A percentile compares a stretch with the other conserved stretches of the same genome.
Evolutionary conservation across 495 filamentous ascomycete genomes (phyloP).

Genomic region (Penicillium roqueforti): DNA sequence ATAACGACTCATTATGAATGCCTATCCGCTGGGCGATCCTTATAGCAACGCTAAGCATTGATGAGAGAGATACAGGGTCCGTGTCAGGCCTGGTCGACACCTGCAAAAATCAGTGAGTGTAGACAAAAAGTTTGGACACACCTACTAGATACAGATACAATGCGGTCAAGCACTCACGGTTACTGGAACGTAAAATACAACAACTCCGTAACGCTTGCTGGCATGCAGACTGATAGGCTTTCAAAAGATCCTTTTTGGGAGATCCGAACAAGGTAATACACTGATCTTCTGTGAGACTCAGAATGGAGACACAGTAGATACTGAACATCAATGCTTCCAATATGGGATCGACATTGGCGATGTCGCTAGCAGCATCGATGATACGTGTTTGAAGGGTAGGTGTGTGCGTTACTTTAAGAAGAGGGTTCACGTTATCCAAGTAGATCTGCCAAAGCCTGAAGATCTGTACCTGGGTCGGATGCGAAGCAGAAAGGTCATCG

Average conservation of each 20-base stretch:
- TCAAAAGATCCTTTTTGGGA: slow-evolving; percentile 30
- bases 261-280: slow-evolving; percentile 44
- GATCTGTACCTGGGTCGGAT: slow-evolving; percentile 26
- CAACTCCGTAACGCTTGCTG: background rate
- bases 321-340: slow-evolving; percentile 66
- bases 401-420: slow-evolving; percentile 47
- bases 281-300: slow-evolving; percentile 51
- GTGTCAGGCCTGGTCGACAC: background rate
- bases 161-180: background rate
- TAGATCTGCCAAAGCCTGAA: slow-evolving; percentile 44
- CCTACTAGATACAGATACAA: background rate
- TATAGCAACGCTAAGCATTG: slow-evolving; percentile 62
- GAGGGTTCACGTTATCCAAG: slow-evolving; percentile 44
- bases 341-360: slow-evolving; percentile 35
- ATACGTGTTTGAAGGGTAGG: slow-evolving; percentile 41
- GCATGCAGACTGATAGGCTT: background rate
- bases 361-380: slow-evolving; percentile 21
- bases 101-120: background rate
- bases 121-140: fast-evolving
- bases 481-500: background rate
- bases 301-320: slow-evolving; percentile 53
- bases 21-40: slow-evolving; percentile 60
- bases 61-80: background rate
- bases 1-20: slow-evolving; percentile 42
- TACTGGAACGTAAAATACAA: background rate